Conservation (phyloP, 2,329 filamentous ascomycete genomes). For the Hypoxylon sp. region DNA sequence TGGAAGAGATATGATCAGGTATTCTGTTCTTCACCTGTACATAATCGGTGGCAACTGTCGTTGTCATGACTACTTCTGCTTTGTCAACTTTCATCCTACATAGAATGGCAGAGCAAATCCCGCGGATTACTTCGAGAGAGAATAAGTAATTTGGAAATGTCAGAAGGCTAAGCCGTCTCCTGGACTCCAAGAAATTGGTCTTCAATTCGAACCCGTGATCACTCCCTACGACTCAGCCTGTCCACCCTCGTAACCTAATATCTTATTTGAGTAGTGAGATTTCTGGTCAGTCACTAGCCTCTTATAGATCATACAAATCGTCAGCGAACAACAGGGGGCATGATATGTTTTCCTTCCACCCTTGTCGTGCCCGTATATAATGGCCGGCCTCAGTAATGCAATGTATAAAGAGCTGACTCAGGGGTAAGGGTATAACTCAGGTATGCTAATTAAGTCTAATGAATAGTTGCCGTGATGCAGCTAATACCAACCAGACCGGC, state of each 20-base stretch:
- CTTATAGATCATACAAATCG: not conserved
- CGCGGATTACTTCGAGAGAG: not conserved
- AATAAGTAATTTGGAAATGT: not conserved
- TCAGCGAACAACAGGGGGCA: not conserved
- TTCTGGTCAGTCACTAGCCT: not conserved
- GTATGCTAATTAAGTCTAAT: too few species aligned
- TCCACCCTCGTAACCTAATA: too few species aligned
- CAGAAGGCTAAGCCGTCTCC: not conserved
- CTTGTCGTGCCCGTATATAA: not conserved
- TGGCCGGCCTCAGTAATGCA: not conserved
- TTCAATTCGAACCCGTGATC: not conserved
- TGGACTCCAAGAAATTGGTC: not conserved
- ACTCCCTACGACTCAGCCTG: not conserved
- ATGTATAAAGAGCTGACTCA: not conserved
- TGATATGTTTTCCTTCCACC: not conserved
- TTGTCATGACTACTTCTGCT: slow-evolving; percentile 1
- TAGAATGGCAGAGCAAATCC: not conserved
- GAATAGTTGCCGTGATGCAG: not conserved
- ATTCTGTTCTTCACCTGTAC: slow-evolving; percentile 21
- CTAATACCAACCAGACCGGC: not conserved
- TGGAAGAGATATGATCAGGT: slow-evolving; percentile 76
- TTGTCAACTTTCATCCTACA: not conserved
- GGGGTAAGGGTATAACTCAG: not conserved
- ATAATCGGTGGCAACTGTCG: not conserved
- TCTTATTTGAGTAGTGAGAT: too few species aligned